Evolutionary conservation across 768 basidiomycete species (phyloP).

Genomic region (Naganishia onofrii): DNA sequence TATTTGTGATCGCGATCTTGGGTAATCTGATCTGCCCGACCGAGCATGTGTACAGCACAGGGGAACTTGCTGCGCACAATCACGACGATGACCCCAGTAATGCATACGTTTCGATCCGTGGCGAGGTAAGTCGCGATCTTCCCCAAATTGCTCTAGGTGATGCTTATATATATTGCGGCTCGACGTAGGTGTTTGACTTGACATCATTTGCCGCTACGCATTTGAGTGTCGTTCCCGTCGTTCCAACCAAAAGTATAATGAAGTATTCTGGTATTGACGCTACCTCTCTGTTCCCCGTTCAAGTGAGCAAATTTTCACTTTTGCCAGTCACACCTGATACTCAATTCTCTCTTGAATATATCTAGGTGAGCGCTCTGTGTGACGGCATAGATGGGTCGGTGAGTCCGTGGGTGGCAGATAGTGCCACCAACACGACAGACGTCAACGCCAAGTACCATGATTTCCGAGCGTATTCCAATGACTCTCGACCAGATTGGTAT

Average conservation of each 20-base stretch:
- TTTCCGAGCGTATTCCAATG: constrained; percentile 78
- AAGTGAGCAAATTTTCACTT: constrained; percentile 57
- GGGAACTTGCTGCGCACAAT: constrained; percentile 74
- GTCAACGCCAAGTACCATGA: constrained; percentile 86
- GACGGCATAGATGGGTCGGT: constrained; percentile 77
- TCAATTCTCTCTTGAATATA: constrained; percentile 21
- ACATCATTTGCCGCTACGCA: constrained; percentile 67
- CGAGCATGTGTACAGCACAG: constrained; percentile 79
- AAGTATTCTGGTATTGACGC: constrained; percentile 77
- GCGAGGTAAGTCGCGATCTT: constrained; percentile 70
- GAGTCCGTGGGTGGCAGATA: constrained; percentile 76
- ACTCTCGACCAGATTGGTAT: constrained; percentile 97
- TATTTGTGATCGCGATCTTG: constrained; percentile 88
- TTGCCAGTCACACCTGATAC: neutral
- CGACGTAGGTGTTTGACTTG: constrained; percentile 90
- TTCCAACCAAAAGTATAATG: constrained; percentile 70
- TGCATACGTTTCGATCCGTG: constrained; percentile 77
- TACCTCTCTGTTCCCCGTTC: constrained; percentile 85
- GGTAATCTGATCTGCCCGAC: constrained; percentile 89
- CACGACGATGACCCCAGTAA: constrained; percentile 64
- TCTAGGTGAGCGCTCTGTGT: constrained; percentile 81
- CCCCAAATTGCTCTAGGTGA: constrained; percentile 60
- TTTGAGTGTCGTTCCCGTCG: constrained; percentile 65
- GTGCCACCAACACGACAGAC: constrained; percentile 65
- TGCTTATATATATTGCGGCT: constrained; percentile 68